These are phyloP conservation scores for Hymenoscyphus fructigenus DNA, from an alignment of 2,329 filamentous ascomycete genomes.

Conservation along the genomic window DNA sequence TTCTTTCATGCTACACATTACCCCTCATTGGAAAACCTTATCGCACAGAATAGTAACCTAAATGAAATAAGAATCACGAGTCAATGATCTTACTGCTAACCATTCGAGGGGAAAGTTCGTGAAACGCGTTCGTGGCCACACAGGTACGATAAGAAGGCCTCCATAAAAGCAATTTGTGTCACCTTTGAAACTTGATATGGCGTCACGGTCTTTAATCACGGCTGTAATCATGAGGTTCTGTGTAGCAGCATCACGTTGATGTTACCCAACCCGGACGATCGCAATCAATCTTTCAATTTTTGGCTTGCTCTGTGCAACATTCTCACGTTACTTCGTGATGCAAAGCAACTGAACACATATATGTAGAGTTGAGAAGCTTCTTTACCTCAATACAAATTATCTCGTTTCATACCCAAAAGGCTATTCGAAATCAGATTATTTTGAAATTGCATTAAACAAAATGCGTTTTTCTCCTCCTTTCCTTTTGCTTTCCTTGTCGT, in stretches of 20 bases:
- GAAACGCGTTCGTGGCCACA: neutral
- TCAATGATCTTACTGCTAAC: neutral
- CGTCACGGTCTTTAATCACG: neutral
- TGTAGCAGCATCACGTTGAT: neutral
- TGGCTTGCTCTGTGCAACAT: neutral
- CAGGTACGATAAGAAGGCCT: neutral
- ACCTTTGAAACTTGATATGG: neutral
- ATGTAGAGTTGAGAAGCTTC: neutral
- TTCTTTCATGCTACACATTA: neutral
- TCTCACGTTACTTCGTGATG: neutral
- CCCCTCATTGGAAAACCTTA: neutral
- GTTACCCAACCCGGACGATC: neutral
- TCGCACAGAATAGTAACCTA: neutral
- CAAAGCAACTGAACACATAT: neutral
- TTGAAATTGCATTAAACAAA: neutral
- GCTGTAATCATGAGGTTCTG: neutral
- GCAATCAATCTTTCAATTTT: neutral
- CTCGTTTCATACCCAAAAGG: neutral
- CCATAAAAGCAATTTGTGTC: neutral
- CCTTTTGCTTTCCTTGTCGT: neutral
- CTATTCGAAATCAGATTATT: no score
- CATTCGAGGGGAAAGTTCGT: neutral
- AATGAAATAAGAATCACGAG: neutral
- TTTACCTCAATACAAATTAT: neutral
- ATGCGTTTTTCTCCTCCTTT: neutral